Evolutionary conservation across 768 basidiomycete genomes (phyloP), one percentile per base, ranked within the genome.

Genomic region (Lactifluus pinguis): DNA sequence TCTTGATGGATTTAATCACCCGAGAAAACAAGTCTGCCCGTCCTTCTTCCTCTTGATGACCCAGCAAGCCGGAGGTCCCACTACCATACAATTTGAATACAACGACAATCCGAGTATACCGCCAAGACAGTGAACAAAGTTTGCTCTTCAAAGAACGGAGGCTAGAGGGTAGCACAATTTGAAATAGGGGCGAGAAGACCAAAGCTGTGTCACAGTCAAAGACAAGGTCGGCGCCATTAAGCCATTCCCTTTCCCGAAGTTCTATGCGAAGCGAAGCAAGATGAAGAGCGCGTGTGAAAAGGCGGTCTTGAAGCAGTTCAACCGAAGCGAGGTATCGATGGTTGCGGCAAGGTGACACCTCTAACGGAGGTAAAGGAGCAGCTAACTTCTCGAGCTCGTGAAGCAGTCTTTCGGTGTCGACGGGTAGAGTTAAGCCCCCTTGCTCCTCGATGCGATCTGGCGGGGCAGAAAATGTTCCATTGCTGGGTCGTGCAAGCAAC

Each of bases 291-390:
- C 77, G 78, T 44, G 85, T 77, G 3, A 92, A 73, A 19, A 75
- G 76, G 53, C 81, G 84, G 64, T 84, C 85, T 69, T 90, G 89
- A 7, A 91, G 75, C 19, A 89, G 64, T 32, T 82, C 76, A 62
- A 90, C 69, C 32, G 87, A 90, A 15, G 81, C 82, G 72, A 92
- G 75, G 67, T 91, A 92, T 30, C 77, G 79, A 69, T 90, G 87
- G 17, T 68, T 49, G 19, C 68, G 69, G 13, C 61, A 54, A n/a
- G 79, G 76, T 38, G 65, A 60, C 19, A 17, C 34, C 17, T 44
- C 17, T 19, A 57, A 36, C 45, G 44, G 51, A 19, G 57, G 57
- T 36, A 58, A 29, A 19, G 61, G 51, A 3, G 52, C 7, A 19
- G 57, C 25, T 34, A 58, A 48, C 34, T 19, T 49, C 25, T 47